Base-by-base conservation (phyloP, 495 filamentous ascomycete species). In the Aspergillus indologenus region DNA sequence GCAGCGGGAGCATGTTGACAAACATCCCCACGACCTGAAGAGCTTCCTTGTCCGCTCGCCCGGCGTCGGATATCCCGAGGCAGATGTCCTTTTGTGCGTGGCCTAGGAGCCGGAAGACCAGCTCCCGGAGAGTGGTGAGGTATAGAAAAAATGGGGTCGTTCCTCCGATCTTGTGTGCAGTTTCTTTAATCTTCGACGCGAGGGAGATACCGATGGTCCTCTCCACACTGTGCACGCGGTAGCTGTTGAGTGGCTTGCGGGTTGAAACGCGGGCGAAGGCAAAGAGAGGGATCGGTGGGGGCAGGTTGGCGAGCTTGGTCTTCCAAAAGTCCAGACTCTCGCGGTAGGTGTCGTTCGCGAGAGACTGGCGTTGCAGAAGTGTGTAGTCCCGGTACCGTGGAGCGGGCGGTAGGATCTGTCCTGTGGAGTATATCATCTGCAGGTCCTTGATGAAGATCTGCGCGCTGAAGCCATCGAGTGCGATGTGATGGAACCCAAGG, bases 371-470 rank as follows among this genome's bases (percentile, higher is more conserved):
- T 21, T 46, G 45, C 14, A 20, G n/a, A 19, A 46, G 7, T 9
- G 45, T 21, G 8, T 46, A 46, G 45, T n/a, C 45, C 2, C 45
- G 45, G n/a, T 46, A 46, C n/a, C 21, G 18, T 7, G 45, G 45
- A 1, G 45, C 45, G 3, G 45, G 45, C 2, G 45, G 45, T 8
- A 46, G 45, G 11, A 21, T 1, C n/a, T 8, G n/a, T 20, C 45
- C n/a, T 2, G 45, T 29, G 9, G 26, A n/a, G n/a, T 46, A 46
- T 12, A 46, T 21, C 9, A 21, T 9, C 45, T 46, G 45, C 45
- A 46, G n/a, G n/a, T 46, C 45, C n/a, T 20, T 46, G 45, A 46
- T 46, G 45, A 46, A 46, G 45, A 46, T 46, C 45, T 46, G 45
- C 6, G 45, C 45, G 45, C 45, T 46, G n/a, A 46, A 46, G 14